Base-by-base conservation (phyloP, 805 yeast genomes). In the Spencermartinsiella europaea region DNA sequence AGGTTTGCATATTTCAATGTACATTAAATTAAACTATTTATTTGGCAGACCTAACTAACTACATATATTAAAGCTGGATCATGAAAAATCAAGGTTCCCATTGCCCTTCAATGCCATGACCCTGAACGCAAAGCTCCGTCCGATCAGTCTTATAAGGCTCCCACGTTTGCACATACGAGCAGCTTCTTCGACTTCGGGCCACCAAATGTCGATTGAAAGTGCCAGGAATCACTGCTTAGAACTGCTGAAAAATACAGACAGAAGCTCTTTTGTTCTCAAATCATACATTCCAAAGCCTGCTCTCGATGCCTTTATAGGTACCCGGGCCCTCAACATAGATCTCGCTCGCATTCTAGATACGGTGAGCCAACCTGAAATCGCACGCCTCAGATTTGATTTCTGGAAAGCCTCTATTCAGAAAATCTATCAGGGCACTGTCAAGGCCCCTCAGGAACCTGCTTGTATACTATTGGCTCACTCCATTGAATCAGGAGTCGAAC, bases 221-320 rank as follows among this genome's bases (percentile, higher is more conserved):
- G 66, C 74, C 10, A 63, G 72, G 19, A 72, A 67, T 45, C 76
- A 77, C 52, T 72, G 82, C 49, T 57, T 63, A 40, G 67, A 68
- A 8, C 62, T 71, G 35, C 62, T 51, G 20, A 47, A 51, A 17
- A 46, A 53, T 67, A 53, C 66, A 47, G 93, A 85, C 62, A 65
- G 82, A 15, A 81, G 87, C 7, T 77, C 90, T 1, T 75, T 75
- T 47, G 63, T 86, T 15, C 65, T 86, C 20, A 76, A 84, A 1
- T 83, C 83, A 40, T 83, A 85, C 57, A 68, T 84, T 22, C 95
- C 95, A 2, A 70, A 68, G 31, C 80, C 79, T 8, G 74, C 82
- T 1, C 71, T 81, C 52, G 79, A 80, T 55, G 74, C 81, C 1
- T 83, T 74, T 53, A 49, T 82, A 12, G 95, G 86, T 0, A 67